Evolutionary conservation across 2,329 filamentous ascomycete genomes (phyloP).

Genomic region (Botrytis hyacinthi): DNA sequence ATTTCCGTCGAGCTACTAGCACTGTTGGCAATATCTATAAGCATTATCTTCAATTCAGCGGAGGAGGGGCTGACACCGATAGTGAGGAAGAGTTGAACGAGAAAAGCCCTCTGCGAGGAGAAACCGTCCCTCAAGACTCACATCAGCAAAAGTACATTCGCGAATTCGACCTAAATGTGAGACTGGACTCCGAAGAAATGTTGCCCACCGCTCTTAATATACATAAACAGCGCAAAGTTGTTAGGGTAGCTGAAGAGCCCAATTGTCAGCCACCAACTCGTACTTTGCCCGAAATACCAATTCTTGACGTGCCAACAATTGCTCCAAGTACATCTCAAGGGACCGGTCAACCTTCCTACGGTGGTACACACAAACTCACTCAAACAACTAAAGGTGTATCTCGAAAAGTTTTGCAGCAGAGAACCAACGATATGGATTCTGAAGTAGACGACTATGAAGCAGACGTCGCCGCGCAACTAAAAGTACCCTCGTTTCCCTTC

Average conservation of each 20-base stretch:
- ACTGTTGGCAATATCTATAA: constrained; percentile 36
- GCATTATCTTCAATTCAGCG: constrained; percentile 28
- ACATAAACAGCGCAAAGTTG: constrained; percentile 20
- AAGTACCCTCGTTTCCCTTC: constrained; percentile 18
- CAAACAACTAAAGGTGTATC: constrained; percentile 9
- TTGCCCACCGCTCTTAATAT: constrained; percentile 22
- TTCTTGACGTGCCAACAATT: constrained; percentile 7
- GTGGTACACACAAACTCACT: constrained; percentile 29
- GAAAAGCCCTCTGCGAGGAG: constrained; percentile 11
- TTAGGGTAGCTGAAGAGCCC: constrained; percentile 16
- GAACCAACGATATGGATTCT: neutral
- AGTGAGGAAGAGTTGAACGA: constrained; percentile 20
- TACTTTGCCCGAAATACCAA: constrained; percentile 22
- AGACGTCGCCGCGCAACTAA: constrained; percentile 13
- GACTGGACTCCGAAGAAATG: neutral
- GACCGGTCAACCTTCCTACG: constrained; percentile 26
- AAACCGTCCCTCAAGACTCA: neutral
- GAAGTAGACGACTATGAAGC: constrained; percentile 14
- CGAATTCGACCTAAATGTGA: neutral
- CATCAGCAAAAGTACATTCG: neutral
- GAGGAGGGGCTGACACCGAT: constrained; percentile 10
- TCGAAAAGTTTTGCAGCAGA: neutral
- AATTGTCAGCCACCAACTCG: constrained; percentile 20
- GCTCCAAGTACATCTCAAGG: constrained; percentile 20
- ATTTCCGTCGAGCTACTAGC: constrained; percentile 28